Evolutionary conservation across 2,329 filamentous ascomycete species (phyloP).

Genomic region (Onygena corvina): DNA sequence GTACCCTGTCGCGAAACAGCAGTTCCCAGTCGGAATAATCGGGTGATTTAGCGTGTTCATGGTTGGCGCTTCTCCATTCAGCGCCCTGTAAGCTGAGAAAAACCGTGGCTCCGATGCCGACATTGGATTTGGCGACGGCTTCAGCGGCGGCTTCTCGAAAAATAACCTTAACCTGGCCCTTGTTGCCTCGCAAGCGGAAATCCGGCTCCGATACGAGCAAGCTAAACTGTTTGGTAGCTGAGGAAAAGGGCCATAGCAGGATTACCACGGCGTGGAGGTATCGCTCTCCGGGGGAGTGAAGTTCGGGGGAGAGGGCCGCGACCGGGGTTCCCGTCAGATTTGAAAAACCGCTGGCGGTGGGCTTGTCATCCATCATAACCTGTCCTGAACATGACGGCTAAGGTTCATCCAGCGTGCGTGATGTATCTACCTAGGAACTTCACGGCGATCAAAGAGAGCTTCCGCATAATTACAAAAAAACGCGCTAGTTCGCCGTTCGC

Average conservation of each 20-base stretch:
- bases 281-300: constrained; percentile 20
- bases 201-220: constrained; percentile 77
- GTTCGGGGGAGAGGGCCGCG: constrained; percentile 30
- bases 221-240: constrained; percentile 58
- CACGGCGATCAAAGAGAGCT: too few relatives aligned
- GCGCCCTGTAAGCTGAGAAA: constrained; percentile 57
- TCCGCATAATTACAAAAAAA: too few relatives aligned
- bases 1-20: constrained; percentile 31
- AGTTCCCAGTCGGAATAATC: constrained; percentile 46
- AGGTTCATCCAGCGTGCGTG: too few relatives aligned
- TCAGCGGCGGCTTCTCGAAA: constrained; percentile 61
- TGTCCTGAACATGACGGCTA: neutral
- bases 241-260: constrained; percentile 84
- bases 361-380: constrained; percentile 1
- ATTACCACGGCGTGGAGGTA: constrained; percentile 61
- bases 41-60: neutral
- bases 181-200: constrained; percentile 61
- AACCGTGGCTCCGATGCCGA: constrained; percentile 70
- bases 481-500: too few relatives aligned
- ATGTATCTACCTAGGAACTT: too few relatives aligned
- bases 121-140: constrained; percentile 50
- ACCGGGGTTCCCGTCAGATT: constrained; percentile 24
- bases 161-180: constrained; percentile 68
- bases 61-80: constrained; percentile 47
- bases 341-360: neutral